A percentile compares a stretch with the other conserved stretches of the same genome.
phyloP scores from a whole-genome alignment of 192 early-diverging fungal genomes.

The Rhizophagus prolifer region DNA sequence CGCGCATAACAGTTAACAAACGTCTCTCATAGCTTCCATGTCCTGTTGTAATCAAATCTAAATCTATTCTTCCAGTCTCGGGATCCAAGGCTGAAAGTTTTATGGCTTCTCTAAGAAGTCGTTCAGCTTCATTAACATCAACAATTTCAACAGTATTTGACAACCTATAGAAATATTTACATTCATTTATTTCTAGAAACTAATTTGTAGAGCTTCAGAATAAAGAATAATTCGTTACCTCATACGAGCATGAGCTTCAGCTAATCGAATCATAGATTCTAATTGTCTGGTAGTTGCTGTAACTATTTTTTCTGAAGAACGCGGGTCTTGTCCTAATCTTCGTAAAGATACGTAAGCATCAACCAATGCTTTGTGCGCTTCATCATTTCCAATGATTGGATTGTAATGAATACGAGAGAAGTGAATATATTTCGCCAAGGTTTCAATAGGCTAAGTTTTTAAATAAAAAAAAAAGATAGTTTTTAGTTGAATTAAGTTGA shows the following conservation, averaged over 20 bases:
- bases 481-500: background rate
- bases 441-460: slow-evolving; percentile 64
- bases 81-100: slow-evolving; percentile 92
- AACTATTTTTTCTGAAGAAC: slow-evolving; percentile 55
- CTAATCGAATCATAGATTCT: slow-evolving; percentile 95
- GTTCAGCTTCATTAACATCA: slow-evolving; percentile 90
- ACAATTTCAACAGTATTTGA: slow-evolving; percentile 65
- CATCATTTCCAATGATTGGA: slow-evolving; percentile 63
- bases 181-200: background rate
- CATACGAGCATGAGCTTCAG: slow-evolving; percentile 92
- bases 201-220: background rate
- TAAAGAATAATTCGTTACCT: slow-evolving; percentile 39
- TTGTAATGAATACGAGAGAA: slow-evolving; percentile 77
- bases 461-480: slow-evolving; percentile 20
- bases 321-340: slow-evolving; percentile 61
- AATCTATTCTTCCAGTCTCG: slow-evolving; percentile 87
- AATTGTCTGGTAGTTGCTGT: slow-evolving; percentile 94
- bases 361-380: slow-evolving; percentile 71
- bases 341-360: slow-evolving; percentile 84
- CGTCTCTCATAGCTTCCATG: slow-evolving; percentile 74
- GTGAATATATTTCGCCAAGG: slow-evolving; percentile 89
- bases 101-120: slow-evolving; percentile 85
- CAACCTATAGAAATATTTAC: slow-evolving; percentile 43
- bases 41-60: slow-evolving; percentile 90
- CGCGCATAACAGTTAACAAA: slow-evolving; percentile 57